Evolutionary conservation across 2,329 filamentous ascomycete genomes (phyloP).

Genomic region (Alternaria sp.): DNA sequence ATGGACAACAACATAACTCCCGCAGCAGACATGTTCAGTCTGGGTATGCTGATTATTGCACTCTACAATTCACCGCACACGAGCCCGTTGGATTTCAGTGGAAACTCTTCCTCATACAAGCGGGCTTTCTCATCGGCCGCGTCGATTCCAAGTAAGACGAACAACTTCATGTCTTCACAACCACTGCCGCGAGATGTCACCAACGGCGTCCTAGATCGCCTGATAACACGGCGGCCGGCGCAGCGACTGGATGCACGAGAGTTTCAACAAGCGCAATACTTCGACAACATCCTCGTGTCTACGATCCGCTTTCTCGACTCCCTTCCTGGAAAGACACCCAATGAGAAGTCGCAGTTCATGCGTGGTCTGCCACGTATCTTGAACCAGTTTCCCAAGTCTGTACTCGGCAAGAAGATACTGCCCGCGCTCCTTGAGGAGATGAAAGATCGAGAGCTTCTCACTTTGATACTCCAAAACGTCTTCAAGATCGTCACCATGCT

Average conservation of each 20-base stretch:
- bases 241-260: slow-evolving; percentile 87
- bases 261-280: slow-evolving; percentile 95
- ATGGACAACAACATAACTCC: slow-evolving; percentile 87
- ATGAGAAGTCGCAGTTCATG: slow-evolving; percentile 91
- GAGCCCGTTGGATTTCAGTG: slow-evolving; percentile 84
- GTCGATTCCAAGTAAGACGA: slow-evolving; percentile 77
- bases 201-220: slow-evolving; percentile 77
- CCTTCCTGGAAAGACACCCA: slow-evolving; percentile 88
- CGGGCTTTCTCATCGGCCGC: slow-evolving; percentile 80
- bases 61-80: slow-evolving; percentile 94
- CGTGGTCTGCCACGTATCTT: slow-evolving; percentile 86
- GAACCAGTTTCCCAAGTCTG: slow-evolving; percentile 89
- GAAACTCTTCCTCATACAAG: slow-evolving; percentile 84
- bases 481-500: slow-evolving; percentile 87
- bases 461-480: slow-evolving; percentile 86
- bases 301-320: slow-evolving; percentile 94
- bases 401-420: slow-evolving; percentile 93
- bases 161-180: slow-evolving; percentile 83
- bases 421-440: slow-evolving; percentile 89
- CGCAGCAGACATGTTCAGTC: slow-evolving; percentile 90
- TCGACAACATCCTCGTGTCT: slow-evolving; percentile 95
- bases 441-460: slow-evolving; percentile 87
- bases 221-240: slow-evolving; percentile 87
- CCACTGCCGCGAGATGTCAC: slow-evolving; percentile 81
- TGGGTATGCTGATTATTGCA: slow-evolving; percentile 86